A percentile compares a stretch with the other conserved stretches of the same genome.
Evolutionary conservation across 1,139 yeast genomes (phyloP).

Genomic region (Wickerhamiella infanticola): DNA sequence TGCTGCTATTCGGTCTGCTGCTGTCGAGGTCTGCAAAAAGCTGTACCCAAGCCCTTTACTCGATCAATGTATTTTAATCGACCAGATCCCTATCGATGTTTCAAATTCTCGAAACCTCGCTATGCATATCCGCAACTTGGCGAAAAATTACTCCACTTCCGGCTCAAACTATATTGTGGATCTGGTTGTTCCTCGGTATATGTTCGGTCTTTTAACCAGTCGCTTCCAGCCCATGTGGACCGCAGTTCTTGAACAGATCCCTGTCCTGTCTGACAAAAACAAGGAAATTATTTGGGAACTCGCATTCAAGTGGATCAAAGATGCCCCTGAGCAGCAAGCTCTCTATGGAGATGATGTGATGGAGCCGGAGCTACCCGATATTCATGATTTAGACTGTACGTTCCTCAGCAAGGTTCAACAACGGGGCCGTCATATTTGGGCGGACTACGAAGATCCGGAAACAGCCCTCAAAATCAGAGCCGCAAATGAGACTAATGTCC

Average conservation of each 20-base stretch:
- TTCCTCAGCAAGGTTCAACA: constrained; percentile 2
- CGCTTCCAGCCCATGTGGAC: constrained; percentile 80
- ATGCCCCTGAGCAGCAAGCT: constrained; percentile 1
- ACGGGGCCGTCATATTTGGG: background rate
- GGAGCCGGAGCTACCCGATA: background rate
- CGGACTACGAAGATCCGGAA: background rate
- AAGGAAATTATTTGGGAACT: constrained; percentile 43
- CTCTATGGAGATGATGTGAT: constrained; percentile 1
- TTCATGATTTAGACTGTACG: constrained; percentile 2
- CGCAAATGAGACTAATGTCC: constrained; percentile 6
- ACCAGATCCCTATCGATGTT: constrained; percentile 54
- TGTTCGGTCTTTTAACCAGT: constrained; percentile 61
- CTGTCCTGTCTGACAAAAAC: constrained; percentile 31
- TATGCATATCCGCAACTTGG: constrained; percentile 50
- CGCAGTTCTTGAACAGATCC: constrained; percentile 48
- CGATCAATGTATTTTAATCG: constrained; percentile 40
- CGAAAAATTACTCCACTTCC: constrained; percentile 31
- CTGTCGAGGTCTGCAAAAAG: constrained; percentile 6
- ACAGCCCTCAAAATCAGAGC: constrained; percentile 7
- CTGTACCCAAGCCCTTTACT: constrained; percentile 12
- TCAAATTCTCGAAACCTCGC: constrained; percentile 64
- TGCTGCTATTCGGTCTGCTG: constrained; percentile 6
- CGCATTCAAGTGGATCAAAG: constrained; percentile 27
- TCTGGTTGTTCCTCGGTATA: constrained; percentile 35
- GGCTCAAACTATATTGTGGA: constrained; percentile 28